Conservation (phyloP, 2,329 filamentous ascomycete genomes). For the Zymoseptoria pseudotritici region DNA sequence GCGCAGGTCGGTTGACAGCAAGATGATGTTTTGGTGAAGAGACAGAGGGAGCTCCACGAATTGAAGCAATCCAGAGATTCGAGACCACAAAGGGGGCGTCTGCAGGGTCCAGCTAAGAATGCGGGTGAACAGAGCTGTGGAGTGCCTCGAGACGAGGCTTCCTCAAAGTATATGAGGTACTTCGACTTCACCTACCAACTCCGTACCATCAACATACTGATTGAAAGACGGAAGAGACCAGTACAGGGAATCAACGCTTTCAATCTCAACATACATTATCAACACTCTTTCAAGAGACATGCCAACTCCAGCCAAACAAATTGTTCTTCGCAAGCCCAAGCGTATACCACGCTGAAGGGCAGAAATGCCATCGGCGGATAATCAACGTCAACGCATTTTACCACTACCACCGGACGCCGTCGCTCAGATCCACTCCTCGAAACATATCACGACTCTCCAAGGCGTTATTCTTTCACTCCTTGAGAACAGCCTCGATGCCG, state of each 20-base stretch:
- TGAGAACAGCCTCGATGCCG: conserved; percentile 78
- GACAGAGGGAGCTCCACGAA: neutral
- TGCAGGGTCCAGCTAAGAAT: neutral
- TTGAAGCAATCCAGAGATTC: neutral
- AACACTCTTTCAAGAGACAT: neutral
- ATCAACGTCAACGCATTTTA: conserved; percentile 15
- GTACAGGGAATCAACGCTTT: neutral
- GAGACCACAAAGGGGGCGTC: neutral
- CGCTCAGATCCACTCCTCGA: conserved; percentile 75
- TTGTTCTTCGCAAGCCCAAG: neutral
- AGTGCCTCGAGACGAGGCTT: neutral
- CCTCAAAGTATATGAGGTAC: neutral
- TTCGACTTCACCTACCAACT: neutral
- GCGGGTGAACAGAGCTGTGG: neutral
- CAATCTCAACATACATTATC: neutral
- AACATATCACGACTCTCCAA: conserved; percentile 67
- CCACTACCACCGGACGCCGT: conserved; percentile 21
- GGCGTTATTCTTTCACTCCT: conserved; percentile 64
- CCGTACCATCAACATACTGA: neutral
- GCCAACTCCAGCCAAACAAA: neutral
- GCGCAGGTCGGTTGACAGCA: neutral
- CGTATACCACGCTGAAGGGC: neutral
- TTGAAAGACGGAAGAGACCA: neutral
- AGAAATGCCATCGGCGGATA: neutral
- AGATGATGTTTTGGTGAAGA: neutral